phyloP scores from a whole-genome alignment of 164 flowering plant species.

The Dillenia suffruticosa region DNA sequence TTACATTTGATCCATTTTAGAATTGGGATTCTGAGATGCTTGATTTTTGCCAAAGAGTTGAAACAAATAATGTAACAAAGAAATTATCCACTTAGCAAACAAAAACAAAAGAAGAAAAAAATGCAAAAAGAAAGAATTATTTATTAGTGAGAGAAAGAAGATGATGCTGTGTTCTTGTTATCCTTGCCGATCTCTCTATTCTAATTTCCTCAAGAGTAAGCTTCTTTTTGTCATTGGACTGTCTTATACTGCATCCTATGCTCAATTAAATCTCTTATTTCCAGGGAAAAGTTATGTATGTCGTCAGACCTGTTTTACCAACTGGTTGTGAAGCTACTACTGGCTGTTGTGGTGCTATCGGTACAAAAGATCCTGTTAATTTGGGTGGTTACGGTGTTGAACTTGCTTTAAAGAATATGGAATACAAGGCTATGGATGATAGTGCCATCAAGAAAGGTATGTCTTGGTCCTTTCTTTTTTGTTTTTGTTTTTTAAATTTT shows the following conservation, averaged over 20 bases:
- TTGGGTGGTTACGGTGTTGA: conserved; percentile 99
- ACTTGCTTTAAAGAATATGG: conserved; percentile 99
- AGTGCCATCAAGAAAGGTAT: conserved; percentile 77
- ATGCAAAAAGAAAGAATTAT: too few relatives aligned
- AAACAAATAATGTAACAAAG: too few relatives aligned
- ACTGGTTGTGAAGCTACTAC: conserved; percentile 66
- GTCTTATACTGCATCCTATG: conserved; percentile 4
- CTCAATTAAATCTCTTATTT: conserved; percentile 8
- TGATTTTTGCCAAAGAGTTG: too few relatives aligned
- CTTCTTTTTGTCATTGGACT: too few relatives aligned
- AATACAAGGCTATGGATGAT: conserved; percentile 99
- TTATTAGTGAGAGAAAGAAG: too few relatives aligned
- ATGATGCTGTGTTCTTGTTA: too few relatives aligned
- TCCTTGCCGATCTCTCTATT: too few relatives aligned
- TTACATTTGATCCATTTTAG: not conserved
- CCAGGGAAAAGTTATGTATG: conserved; percentile 84
- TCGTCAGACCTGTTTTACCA: conserved; percentile 83
- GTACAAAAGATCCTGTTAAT: conserved; percentile 58
- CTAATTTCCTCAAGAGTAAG: too few relatives aligned
- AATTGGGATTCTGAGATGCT: not conserved
- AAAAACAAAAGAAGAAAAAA: too few relatives aligned
- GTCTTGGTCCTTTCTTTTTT: not conserved
- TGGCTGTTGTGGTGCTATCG: conserved; percentile 72
- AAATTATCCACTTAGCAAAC: too few relatives aligned
- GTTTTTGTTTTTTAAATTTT: not conserved